These are phyloP conservation scores for Fermentozyma sake DNA, from an alignment of 1,139 yeast genomes.

Conservation along the genomic window DNA sequence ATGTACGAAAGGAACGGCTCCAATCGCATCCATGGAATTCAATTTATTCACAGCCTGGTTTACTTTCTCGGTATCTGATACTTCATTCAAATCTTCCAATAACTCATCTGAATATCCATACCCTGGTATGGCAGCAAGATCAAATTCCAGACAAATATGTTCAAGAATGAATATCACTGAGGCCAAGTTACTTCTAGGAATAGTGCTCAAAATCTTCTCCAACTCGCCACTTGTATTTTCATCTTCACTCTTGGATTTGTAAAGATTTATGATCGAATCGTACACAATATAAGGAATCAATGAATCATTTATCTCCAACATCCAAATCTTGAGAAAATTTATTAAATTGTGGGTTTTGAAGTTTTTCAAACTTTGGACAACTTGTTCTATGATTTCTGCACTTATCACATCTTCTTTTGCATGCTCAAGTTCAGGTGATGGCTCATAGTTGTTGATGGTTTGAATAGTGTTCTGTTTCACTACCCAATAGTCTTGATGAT, in stretches of 20 bases:
- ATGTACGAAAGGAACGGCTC: conserved; percentile 40
- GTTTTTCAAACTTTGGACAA: conserved; percentile 14
- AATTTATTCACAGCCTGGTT: conserved; percentile 15
- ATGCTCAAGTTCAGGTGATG: conserved; percentile 9
- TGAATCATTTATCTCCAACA: conserved; percentile 41
- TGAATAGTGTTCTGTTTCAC: conserved; percentile 29
- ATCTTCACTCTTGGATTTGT: conserved; percentile 9
- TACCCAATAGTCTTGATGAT: conserved; percentile 32
- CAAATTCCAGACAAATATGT: conserved; percentile 27
- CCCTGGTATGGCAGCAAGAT: conserved; percentile 19
- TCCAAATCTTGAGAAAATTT: conserved; percentile 39
- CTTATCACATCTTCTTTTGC: conserved; percentile 20
- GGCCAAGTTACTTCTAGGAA: conserved; percentile 41
- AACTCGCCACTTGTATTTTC: conserved; percentile 14
- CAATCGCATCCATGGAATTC: conserved; percentile 36
- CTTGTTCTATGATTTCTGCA: conserved; percentile 18
- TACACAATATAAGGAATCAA: conserved; percentile 41
- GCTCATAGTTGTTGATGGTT: conserved; percentile 18
- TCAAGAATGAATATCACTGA: conserved; percentile 35
- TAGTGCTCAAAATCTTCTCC: conserved; percentile 24
- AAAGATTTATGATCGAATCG: conserved; percentile 29
- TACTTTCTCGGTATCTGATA: conserved; percentile 7
- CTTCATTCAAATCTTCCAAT: conserved; percentile 8
- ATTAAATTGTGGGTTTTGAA: conserved; percentile 14
- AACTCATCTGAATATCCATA: conserved; percentile 30